A percentile compares a stretch with the other conserved stretches of the same genome.
Evolutionary conservation across 192 early-diverging fungal genomes (phyloP).

Genomic region (Umbelopsis vinacea): DNA sequence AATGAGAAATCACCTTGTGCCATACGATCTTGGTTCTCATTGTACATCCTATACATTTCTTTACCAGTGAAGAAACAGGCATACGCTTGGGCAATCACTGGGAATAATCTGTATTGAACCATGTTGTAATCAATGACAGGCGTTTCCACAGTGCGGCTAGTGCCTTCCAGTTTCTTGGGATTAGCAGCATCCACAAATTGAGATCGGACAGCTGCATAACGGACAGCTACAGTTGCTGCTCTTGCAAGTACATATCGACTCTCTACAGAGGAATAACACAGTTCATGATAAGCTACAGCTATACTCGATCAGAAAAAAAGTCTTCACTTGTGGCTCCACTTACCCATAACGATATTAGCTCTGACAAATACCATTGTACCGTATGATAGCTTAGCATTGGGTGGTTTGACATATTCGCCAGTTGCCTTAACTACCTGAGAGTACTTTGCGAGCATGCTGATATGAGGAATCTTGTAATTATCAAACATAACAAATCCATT

Average conservation of each 20-base stretch:
- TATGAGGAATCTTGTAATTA: conserved; percentile 57
- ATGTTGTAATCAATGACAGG: conserved; percentile 57
- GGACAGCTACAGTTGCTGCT: conserved; percentile 53
- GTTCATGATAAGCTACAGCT: too few relatives aligned
- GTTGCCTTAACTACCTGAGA: conserved; percentile 54
- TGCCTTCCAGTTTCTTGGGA: conserved; percentile 34
- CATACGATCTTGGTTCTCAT: conserved; percentile 54
- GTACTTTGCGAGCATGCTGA: conserved; percentile 63
- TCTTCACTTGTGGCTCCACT: neutral
- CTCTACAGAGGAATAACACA: conserved; percentile 18
- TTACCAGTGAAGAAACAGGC: conserved; percentile 48
- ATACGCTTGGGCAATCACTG: conserved; percentile 58
- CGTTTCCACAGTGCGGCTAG: conserved; percentile 42
- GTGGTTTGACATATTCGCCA: conserved; percentile 64
- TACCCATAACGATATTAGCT: conserved; percentile 57
- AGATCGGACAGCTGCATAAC: conserved; percentile 52
- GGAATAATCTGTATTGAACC: conserved; percentile 56
- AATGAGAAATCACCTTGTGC: conserved; percentile 62
- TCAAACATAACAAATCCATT: conserved; percentile 50
- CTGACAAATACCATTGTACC: conserved; percentile 70
- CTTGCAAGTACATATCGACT: conserved; percentile 48
- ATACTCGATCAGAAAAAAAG: too few relatives aligned
- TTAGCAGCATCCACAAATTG: conserved; percentile 51
- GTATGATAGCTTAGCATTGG: conserved; percentile 62
- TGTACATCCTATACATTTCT: conserved; percentile 40